Base-by-base conservation (phyloP, 2,329 filamentous ascomycete genomes). In the Aspergillus hortae region DNA sequence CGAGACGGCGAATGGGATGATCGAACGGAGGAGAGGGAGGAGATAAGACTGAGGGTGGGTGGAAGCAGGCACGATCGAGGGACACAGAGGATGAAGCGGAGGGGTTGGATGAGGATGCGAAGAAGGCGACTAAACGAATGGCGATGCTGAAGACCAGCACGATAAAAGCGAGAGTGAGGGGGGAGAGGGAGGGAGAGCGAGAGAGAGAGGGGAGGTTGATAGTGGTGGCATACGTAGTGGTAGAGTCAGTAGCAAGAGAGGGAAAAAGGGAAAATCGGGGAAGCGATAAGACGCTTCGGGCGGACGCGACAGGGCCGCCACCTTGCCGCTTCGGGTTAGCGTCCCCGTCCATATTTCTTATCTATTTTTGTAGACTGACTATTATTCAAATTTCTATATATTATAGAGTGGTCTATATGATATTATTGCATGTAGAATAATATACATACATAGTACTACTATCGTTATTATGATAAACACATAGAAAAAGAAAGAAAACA, bases 271-370 rank as follows among this genome's bases (percentile, higher is more conserved):
- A 49, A 52, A 52, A 54, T 46, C n/a, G 25, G 44, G 50, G 45
- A 30, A 49, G 48, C 51, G 57, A 58, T 58, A 60, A 49, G 58
- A 57, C 56, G 56, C 55, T 55, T 53, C 56, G 53, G 46, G 35
- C 53, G 52, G 51, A 56, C 57, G 55, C 57, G 57, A 58, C 57
- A 48, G 48, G 35, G 35, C 35, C 33, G 33, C 33, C 33, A 12
- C 35, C 35, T 6, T 32, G 57, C 54, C 51, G 54, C 49, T 53
- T 47, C 35, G 35, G 35, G 44, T 19, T 23, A 25, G 36, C n/a
- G 21, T 30, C 7, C 3, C 27, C 3, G 7, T 30, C 10, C 6
- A 38, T 38, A n/a, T 17, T 38, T 38, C 35, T 38, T 17, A 38
- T 30, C 27, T 38, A 23, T 23, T 23, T 23, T 23, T 23, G 6